Evolutionary conservation across 2,329 filamentous ascomycete genomes (phyloP), one percentile per base, ranked within the genome.

Genomic region (Elsinoe necatrix): DNA sequence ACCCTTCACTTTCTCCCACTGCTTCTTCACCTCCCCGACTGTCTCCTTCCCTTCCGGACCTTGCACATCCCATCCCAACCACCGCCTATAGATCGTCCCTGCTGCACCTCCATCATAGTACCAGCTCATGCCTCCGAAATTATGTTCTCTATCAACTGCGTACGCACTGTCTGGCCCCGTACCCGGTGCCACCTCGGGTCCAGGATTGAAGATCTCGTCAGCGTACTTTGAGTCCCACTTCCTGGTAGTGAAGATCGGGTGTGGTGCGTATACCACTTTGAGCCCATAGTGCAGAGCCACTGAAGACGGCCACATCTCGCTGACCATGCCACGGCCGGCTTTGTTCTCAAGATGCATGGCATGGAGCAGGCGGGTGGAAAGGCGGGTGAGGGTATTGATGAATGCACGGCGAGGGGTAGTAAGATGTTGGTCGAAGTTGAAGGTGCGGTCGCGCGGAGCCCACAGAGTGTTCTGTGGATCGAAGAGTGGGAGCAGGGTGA

Each of bases 261-360:
- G 78, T 0, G 79, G 79, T 1, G 75, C 77, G 63, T 85, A 88
- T 0, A 88, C 84, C 20, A 85, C 87, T 71, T 91, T 91, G 64
- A 89, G 76, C 1, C 87, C 86, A 65, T 88, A 86, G 63, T 89
- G 86, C 5, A 91, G 73, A 0, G 86, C 85, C 65, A 83, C 79
- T 0, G 79, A 80, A 0, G 84, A 78, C 1, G 86, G 86, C 71
- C 85, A 89, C 87, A 91, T 91, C 69, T 91, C 87, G 21, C 80
- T 81, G 67, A 87, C 90, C 84, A 85, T 89, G 68, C 76, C 83
- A 60, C 81, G 82, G 63, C 80, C 75, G 25, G 78, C 76, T 69
- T 84, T 83, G 3, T 83, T 85, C 65, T 89, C 86, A 62, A 86
- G 79, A 69, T 91, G 87, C 85, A 91, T 90, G 4, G 82, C 81